Evolutionary conservation across 2,329 filamentous ascomycete species (phyloP), one percentile per base, ranked within the genome.

Genomic region (Coniochaeta sp.): DNA sequence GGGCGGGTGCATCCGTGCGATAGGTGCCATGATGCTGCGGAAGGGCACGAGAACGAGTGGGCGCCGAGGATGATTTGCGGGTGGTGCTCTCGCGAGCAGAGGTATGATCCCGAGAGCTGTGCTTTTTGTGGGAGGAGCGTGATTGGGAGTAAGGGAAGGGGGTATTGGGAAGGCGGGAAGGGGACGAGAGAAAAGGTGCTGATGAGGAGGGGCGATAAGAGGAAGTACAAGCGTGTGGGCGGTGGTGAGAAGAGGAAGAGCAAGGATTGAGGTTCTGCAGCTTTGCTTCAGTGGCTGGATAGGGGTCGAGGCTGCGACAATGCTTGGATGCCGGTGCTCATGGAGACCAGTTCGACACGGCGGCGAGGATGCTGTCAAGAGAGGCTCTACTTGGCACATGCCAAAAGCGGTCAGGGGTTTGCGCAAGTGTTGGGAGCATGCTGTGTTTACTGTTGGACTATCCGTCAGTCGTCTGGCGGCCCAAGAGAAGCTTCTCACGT

Each of bases 91-190:
- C 75, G 89, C 50, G 89, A 95, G 72, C 88, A 92, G 70, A 83
- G 83, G 57, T 95, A 89, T 67, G 74, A 83, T 20, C 83, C 86
- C 1, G 87, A 91, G 62, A 83, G 85, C 55, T 95, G 89, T 65
- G 77, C 73, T 1, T 82, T 89, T 61, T 95, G 89, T 63, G 86
- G 85, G 48, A 74, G 83, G 30, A 79, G 77, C 48, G 78, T 94
- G 12, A 77, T 91, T 50, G 83, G 87, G 0, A 75, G 69, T 57
- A 85, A 82, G 62, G 80, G 81, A 3, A 68, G 65, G 40, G 89
- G 89, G 0, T 95, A 91, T 68, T 95, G 89, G 89, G 89, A 95
- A 71, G 89, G 89, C 10, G 89, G 89, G 1, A 89, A 87, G 65
- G 87, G 87, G 1, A 91, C 87, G n/a, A 74, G 88, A 54, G 86